Conservation (phyloP, 148 eudicot genomes). For the Gaultheria prostrata region DNA sequence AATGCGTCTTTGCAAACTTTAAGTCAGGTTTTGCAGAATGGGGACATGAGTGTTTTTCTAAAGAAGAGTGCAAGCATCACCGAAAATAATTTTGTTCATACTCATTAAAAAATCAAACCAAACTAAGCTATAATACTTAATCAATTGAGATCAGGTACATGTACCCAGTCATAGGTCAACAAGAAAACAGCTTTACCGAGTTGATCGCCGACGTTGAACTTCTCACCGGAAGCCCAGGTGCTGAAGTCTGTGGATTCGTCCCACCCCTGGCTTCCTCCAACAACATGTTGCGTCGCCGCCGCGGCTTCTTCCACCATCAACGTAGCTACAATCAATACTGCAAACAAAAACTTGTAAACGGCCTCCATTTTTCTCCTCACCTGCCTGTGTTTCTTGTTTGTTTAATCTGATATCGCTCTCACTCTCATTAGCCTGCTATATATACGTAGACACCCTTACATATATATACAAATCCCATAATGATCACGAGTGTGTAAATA, state of each 20-base stretch:
- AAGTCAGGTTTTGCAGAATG: too few species aligned
- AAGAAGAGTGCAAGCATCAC: too few species aligned
- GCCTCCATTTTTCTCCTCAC: slow-evolving; percentile 9
- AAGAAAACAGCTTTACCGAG: slow-evolving; percentile 38
- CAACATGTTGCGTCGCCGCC: slow-evolving; percentile 39
- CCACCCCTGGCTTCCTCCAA: slow-evolving; percentile 81
- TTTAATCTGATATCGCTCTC: background rate
- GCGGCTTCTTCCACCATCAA: background rate
- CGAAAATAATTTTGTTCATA: too few species aligned
- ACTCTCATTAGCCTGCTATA: background rate
- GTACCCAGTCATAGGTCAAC: too few species aligned
- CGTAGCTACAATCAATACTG: background rate
- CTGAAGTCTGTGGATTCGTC: slow-evolving; percentile 57
- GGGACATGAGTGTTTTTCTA: too few species aligned
- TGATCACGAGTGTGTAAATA: background rate
- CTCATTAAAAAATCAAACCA: too few species aligned
- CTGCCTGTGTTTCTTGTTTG: background rate
- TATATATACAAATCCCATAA: background rate
- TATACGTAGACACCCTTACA: background rate
- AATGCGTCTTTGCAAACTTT: too few species aligned
- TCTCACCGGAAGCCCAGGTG: slow-evolving; percentile 58
- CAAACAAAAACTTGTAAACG: background rate
- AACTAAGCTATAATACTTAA: too few species aligned
- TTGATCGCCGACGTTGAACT: slow-evolving; percentile 64
- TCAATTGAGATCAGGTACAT: too few species aligned